phyloP scores from a whole-genome alignment of 2,329 filamentous ascomycete species.

The Paradendryphiella salina region DNA sequence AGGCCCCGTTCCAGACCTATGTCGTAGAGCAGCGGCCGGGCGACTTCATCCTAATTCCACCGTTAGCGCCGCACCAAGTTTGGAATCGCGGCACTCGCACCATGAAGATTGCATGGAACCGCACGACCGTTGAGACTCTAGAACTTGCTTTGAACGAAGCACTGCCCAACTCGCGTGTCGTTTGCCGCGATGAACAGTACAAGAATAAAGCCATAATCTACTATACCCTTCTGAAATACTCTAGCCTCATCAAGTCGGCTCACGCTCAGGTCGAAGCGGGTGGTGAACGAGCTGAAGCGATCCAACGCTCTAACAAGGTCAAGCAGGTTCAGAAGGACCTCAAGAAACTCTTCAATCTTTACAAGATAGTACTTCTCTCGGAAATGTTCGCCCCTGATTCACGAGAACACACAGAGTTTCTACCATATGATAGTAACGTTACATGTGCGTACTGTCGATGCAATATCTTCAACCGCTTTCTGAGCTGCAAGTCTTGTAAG shows the following conservation, averaged over 20 bases:
- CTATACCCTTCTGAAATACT: constrained; percentile 82
- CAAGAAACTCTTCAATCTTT: constrained; percentile 75
- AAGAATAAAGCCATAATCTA: constrained; percentile 97
- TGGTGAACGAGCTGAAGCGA: constrained; percentile 42
- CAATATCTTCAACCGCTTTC: constrained; percentile 96
- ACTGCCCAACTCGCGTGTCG: constrained; percentile 82
- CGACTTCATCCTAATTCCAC: constrained; percentile 91
- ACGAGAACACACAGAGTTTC: constrained; percentile 71
- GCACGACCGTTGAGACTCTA: constrained; percentile 88
- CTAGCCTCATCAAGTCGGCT: constrained; percentile 60
- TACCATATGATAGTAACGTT: constrained; percentile 86
- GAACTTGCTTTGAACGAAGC: constrained; percentile 85
- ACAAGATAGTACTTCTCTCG: constrained; percentile 75
- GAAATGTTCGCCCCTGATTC: constrained; percentile 77
- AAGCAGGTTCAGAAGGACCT: constrained; percentile 82
- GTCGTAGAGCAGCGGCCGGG: constrained; percentile 88
- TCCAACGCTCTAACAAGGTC: constrained; percentile 55
- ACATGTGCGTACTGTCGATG: constrained; percentile 94
- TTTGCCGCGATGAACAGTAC: constrained; percentile 97
- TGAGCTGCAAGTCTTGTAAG: constrained; percentile 87
- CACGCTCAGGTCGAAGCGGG: constrained; percentile 57
- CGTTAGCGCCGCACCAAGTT: constrained; percentile 92
- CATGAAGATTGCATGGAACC: constrained; percentile 98
- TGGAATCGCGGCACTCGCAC: constrained; percentile 97
- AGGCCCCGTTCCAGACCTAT: constrained; percentile 89